phyloP scores from a whole-genome alignment of 768 basidiomycete genomes.

The Nidularia pulvinata region DNA sequence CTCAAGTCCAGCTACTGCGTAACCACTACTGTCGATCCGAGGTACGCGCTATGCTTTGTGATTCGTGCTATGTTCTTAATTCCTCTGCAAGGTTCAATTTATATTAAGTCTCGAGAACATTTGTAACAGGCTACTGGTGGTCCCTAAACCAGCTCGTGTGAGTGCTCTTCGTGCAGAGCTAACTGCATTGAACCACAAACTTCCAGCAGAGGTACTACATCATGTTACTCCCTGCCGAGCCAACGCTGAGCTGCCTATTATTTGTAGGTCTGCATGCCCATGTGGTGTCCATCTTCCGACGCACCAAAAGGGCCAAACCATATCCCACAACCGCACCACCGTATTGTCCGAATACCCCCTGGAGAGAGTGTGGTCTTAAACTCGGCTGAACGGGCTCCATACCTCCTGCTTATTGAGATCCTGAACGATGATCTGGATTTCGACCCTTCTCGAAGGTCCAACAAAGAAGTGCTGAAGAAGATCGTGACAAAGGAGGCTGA shows the following conservation, averaged over 20 bases:
- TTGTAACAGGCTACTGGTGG: constrained; percentile 86
- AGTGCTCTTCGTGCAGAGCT: constrained; percentile 97
- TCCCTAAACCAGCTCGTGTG: constrained; percentile 92
- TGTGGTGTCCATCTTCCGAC: constrained; percentile 85
- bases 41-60: constrained; percentile 39
- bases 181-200: constrained; percentile 92
- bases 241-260: neutral
- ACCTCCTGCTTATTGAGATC: constrained; percentile 90
- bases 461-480: constrained; percentile 84
- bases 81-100: constrained; percentile 67
- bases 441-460: constrained; percentile 78
- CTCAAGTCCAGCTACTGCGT: constrained; percentile 74
- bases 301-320: constrained; percentile 29
- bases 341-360: constrained; percentile 96
- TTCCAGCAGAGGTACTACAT: constrained; percentile 85
- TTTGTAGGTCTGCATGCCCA: constrained; percentile 78
- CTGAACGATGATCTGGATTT: constrained; percentile 91
- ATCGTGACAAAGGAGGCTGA: constrained; percentile 69
- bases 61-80: neutral
- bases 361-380: constrained; percentile 98
- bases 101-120: constrained; percentile 89
- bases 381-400: constrained; percentile 96
- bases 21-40: constrained; percentile 89
- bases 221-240: neutral
- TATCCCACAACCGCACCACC: constrained; percentile 76